A percentile compares a stretch with the other conserved stretches of the same genome.
These are phyloP conservation scores for Apiospora pterosperma DNA, from an alignment of 2,329 filamentous ascomycete species.

Conservation along the genomic window DNA sequence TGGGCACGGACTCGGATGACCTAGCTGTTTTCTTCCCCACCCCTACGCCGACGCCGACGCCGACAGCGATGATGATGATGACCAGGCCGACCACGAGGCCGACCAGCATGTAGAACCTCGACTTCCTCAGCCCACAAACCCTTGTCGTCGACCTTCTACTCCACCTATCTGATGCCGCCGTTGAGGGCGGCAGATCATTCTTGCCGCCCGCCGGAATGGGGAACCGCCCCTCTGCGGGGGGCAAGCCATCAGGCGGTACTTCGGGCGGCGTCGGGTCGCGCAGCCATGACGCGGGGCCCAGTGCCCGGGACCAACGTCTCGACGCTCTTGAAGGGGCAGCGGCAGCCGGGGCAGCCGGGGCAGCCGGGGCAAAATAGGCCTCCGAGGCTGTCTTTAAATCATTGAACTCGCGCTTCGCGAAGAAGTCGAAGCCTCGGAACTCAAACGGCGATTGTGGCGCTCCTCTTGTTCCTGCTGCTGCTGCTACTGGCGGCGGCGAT, in stretches of 20 bases:
- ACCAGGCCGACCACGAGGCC: slow-evolving; percentile 26
- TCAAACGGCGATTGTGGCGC: slow-evolving; percentile 16
- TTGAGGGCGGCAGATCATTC: slow-evolving; percentile 10
- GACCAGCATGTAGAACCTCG: slow-evolving; percentile 33
- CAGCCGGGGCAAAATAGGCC: slow-evolving; percentile 20
- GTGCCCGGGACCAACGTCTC: slow-evolving; percentile 10
- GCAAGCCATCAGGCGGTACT: slow-evolving; percentile 7
- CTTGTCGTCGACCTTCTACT: slow-evolving; percentile 5
- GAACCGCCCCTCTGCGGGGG: slow-evolving; percentile 5
- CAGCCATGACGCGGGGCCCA: slow-evolving; percentile 23
- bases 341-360: slow-evolving; percentile 10
- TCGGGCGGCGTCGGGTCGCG: slow-evolving; percentile 24
- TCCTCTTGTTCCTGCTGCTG: neutral
- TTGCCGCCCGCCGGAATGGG: slow-evolving; percentile 9
- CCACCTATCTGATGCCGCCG: neutral
- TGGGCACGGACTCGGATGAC: slow-evolving; percentile 7
- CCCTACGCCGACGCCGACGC: slow-evolving; percentile 36
- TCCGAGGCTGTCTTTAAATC: slow-evolving; percentile 23
- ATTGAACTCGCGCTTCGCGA: slow-evolving; percentile 26
- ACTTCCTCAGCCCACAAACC: slow-evolving; percentile 26
- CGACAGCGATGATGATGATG: slow-evolving; percentile 29
- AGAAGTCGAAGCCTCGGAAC: slow-evolving; percentile 29
- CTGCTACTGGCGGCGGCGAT: slow-evolving; percentile 4
- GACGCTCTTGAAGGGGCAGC: slow-evolving; percentile 1
- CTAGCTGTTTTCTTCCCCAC: slow-evolving; percentile 2